These are phyloP conservation scores for Hanseniaspora guilliermondii DNA, from an alignment of 805 yeast species.

Conservation along the genomic window DNA sequence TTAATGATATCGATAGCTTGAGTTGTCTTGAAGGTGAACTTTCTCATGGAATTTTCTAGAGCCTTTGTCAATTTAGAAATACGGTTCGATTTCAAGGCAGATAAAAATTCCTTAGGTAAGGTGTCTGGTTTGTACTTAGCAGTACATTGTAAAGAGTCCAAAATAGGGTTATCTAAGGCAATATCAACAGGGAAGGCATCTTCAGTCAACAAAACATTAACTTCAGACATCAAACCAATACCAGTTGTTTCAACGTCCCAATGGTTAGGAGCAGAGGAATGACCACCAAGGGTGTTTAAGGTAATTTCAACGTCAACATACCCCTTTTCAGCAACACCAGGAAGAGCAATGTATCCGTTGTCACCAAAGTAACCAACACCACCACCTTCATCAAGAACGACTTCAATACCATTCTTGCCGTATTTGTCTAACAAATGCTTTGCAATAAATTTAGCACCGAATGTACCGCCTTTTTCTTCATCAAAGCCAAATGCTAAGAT, in stretches of 20 bases:
- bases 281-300: slow-evolving; percentile 55
- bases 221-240: slow-evolving; percentile 54
- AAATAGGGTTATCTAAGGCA: slow-evolving; percentile 44
- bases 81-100: slow-evolving; percentile 29
- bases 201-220: slow-evolving; percentile 42
- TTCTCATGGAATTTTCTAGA: not conserved
- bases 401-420: slow-evolving; percentile 44
- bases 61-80: slow-evolving; percentile 26
- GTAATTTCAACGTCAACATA: slow-evolving; percentile 37
- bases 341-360: slow-evolving; percentile 33
- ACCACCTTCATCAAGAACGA: slow-evolving; percentile 53
- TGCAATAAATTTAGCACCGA: slow-evolving; percentile 36
- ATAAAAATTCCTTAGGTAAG: slow-evolving; percentile 17
- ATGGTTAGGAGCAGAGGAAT: slow-evolving; percentile 52
- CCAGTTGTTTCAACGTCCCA: slow-evolving; percentile 44
- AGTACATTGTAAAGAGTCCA: slow-evolving; percentile 45
- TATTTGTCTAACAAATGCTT: slow-evolving; percentile 35
- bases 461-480: slow-evolving; percentile 47
- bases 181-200: slow-evolving; percentile 37
- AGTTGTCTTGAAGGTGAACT: slow-evolving; percentile 13
- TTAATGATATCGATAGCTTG: slow-evolving; percentile 44
- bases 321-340: slow-evolving; percentile 48
- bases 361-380: slow-evolving; percentile 25
- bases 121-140: slow-evolving; percentile 31
- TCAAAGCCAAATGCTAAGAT: slow-evolving; percentile 54